Conservation (phyloP, 2,329 filamentous ascomycete genomes). For the Podosphaera xanthii region DNA sequence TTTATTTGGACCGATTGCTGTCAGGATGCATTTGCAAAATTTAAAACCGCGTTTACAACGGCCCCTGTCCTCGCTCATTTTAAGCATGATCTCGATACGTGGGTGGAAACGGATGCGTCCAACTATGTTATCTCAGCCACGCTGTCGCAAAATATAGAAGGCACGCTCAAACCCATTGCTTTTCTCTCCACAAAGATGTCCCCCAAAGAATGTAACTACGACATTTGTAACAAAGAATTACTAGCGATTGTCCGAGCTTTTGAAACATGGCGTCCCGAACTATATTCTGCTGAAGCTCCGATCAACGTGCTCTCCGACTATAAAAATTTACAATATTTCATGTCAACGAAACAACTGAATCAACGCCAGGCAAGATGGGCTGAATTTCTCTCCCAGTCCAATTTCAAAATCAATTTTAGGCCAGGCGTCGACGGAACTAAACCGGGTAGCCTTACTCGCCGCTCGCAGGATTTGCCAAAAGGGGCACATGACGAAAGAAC, state of each 20-base stretch:
- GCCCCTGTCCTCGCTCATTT: neutral
- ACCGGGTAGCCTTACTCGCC: neutral
- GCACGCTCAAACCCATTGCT: neutral
- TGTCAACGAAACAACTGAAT: neutral
- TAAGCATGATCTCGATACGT: neutral
- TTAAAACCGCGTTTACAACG: neutral
- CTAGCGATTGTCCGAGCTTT: neutral
- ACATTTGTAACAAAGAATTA: neutral
- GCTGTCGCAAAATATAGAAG: neutral
- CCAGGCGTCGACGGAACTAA: neutral
- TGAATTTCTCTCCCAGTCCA: neutral
- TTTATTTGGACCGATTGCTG: neutral
- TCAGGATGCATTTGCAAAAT: neutral
- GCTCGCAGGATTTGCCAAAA: too few relatives aligned
- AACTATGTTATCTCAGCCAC: neutral
- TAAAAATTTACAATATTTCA: neutral
- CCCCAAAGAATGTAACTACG: neutral
- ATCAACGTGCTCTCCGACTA: neutral
- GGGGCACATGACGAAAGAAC: too few relatives aligned
- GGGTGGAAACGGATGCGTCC: neutral
- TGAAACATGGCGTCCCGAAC: neutral
- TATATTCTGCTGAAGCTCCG: neutral
- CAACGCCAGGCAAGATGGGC: neutral
- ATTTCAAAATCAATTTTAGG: neutral
- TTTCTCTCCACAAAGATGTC: neutral